Conservation (phyloP, 2,329 filamentous ascomycete genomes). For the Blumeria hordei region DNA sequence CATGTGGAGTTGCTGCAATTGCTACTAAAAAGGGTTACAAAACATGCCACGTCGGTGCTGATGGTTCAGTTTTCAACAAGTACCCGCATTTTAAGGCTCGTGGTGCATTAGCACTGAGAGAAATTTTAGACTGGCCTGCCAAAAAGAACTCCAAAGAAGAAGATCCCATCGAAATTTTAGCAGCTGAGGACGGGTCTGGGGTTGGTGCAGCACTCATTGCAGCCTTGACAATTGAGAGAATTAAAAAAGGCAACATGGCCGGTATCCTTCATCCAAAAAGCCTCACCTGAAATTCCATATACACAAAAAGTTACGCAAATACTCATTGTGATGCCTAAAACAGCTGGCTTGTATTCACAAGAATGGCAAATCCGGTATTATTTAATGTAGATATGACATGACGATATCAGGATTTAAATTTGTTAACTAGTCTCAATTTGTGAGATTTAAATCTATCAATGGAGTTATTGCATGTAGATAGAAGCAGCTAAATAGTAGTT, state of each 20-base stretch:
- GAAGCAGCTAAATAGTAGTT: too few species aligned
- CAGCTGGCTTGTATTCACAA: too few species aligned
- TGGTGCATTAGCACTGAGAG: constrained; percentile 67
- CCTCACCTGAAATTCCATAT: constrained; percentile 19
- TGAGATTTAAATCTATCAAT: too few species aligned
- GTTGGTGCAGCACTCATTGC: constrained; percentile 95
- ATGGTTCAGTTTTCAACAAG: constrained; percentile 96
- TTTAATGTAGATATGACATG: too few species aligned
- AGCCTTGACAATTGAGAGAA: constrained; percentile 38
- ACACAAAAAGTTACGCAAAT: too few species aligned
- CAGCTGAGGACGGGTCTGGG: constrained; percentile 87
- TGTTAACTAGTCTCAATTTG: too few species aligned
- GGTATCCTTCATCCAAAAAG: constrained; percentile 42
- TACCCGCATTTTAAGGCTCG: constrained; percentile 95
- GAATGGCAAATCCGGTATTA: too few species aligned
- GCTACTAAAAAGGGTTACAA: constrained; percentile 86
- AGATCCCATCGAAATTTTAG: constrained; percentile 68
- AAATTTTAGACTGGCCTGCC: constrained; percentile 84
- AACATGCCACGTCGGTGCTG: constrained; percentile 80
- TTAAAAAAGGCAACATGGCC: constrained; percentile 35
- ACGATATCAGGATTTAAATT: too few species aligned
- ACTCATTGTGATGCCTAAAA: too few species aligned
- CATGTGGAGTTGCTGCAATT: constrained; percentile 88
- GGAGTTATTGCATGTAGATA: too few species aligned
- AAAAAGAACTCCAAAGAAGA: constrained; percentile 45